Evolutionary conservation across 2,329 filamentous ascomycete genomes (phyloP).

Genomic region (Thelonectria discophora): DNA sequence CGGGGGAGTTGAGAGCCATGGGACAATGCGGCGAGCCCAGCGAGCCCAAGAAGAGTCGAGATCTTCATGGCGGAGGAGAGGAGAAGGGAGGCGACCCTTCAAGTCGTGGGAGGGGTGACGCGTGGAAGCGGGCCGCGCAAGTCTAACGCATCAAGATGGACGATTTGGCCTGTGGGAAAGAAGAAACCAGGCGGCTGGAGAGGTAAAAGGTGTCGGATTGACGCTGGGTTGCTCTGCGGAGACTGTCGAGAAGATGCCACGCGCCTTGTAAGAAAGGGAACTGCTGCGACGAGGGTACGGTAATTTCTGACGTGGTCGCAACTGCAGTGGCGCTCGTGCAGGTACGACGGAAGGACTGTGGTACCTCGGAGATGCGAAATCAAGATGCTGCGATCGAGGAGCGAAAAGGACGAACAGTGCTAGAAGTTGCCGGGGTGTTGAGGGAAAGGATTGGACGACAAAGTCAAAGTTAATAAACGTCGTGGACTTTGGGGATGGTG

Average conservation of each 20-base stretch:
- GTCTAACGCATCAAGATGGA: conserved; percentile 39
- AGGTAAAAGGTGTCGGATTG: conserved; percentile 16
- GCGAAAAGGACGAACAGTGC: not conserved
- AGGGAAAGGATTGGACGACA: conserved; percentile 4
- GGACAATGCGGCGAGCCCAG: conserved; percentile 60
- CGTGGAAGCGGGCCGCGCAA: conserved; percentile 25
- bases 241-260: conserved; percentile 24
- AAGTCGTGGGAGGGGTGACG: conserved; percentile 33
- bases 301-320: conserved; percentile 7
- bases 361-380: conserved; percentile 29
- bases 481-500: conserved; percentile 33
- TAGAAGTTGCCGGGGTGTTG: not conserved
- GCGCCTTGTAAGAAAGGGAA: conserved; percentile 13
- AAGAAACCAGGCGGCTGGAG: conserved; percentile 19
- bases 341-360: conserved; percentile 1
- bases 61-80: conserved; percentile 56
- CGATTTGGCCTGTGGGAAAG: conserved; percentile 17
- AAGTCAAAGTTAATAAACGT: conserved; percentile 20
- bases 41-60: conserved; percentile 61
- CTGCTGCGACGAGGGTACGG: not conserved
- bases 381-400: conserved; percentile 9
- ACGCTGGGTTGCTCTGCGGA: not conserved
- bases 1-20: conserved; percentile 64
- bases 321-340: not conserved
- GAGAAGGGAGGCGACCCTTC: conserved; percentile 24